Base-by-base conservation (phyloP, 495 filamentous ascomycete species). In the Penicillium malachiteum region DNA sequence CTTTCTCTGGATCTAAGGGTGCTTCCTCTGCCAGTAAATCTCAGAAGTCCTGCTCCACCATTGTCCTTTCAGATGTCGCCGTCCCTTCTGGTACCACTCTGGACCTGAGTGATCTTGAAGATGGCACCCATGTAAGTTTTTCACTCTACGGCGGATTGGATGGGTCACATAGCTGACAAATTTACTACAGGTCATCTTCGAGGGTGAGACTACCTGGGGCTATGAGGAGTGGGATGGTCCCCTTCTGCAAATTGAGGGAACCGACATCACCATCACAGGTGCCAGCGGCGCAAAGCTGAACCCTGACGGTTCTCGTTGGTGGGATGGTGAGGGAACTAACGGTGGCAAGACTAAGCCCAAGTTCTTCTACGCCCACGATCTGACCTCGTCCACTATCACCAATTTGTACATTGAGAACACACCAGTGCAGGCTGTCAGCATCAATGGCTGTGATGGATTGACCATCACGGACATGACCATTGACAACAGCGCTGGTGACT, bases 391-490 rank as follows among this genome's bases (percentile, higher is more conserved):
- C 0, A 66, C 64, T 16, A 81, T 83, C 69, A 66, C 55, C 10
- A 64, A 69, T 37, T 59, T 83, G 13, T 62, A 77, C 18, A 73
- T 82, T 51, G 49, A 76, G 62, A 87, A 89, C 62, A 79, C 81
- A 8, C 87, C 85, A 0, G 82, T 88, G 6, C 86, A 89, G 49
- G 76, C 70, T 18, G 80, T 89, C 59, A 80, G 74, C 59, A 81
- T 88, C 56, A 76, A 83, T 58, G 59, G 54, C 26, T 66, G 67
- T 5, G 64, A 74, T 10, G 73, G 76, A 18, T 68, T 88, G 8
- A 80, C 71, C 0, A 47, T 90, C 31, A 68, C 64, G 26, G 60
- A 69, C 34, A 76, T 88, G 56, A 84, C 79, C 5, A 81, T 89
- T 55, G 78, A 88, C 56, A 84, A 86, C 69, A 71, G 71, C 5